Evolutionary conservation across 2,329 filamentous ascomycete species (phyloP), one percentile per base, ranked within the genome.

Genomic region (Claviceps humidiphila): DNA sequence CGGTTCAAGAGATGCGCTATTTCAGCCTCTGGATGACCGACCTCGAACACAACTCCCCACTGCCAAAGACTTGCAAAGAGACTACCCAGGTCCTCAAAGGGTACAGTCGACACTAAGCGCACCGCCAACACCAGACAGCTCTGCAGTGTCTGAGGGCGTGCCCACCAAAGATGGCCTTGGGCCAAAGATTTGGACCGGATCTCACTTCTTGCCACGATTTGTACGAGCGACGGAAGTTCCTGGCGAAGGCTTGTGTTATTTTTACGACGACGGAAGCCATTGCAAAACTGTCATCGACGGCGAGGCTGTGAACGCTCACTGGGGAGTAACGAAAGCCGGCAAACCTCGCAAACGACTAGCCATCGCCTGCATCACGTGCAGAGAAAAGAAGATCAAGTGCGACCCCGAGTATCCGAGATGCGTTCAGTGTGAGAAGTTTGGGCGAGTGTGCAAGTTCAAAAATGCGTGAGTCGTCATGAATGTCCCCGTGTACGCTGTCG

Each of bases 301-400:
- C 17, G 87, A 95, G 64, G 76, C 76, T 0, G 89, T 95, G 50
- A 95, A 95, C 64, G 87, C 89, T 1, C 87, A 88, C 58, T 95
- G 90, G 90, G 89, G 90, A 16, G 82, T 95, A 9, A 95, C 90
- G 39, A 95, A 95, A 69, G 89, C 90, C 2, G 90, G 90, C 14
- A 95, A 95, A 71, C 89, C 90, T 47, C 81, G 90, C 58, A 96
- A 96, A 71, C 78, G 90, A 53, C 75, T 95, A 53, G 89, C 90
- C 24, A 89, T 95, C 65, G 89, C 89, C n/a, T 96, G 90, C 64
- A 77, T 95, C 54, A 93, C 89, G 13, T 96, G 90, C 66, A 81
- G 90, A 49, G 89, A 95, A 70, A 96, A 95, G 80, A 96, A 95
- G 75, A 95, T 96, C 71, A 95, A 95, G 68, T 96, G 90, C 63